Evolutionary conservation across 306 rosid genomes (phyloP), one percentile per base, ranked within the genome.

Genomic region (Pueraria montana): DNA sequence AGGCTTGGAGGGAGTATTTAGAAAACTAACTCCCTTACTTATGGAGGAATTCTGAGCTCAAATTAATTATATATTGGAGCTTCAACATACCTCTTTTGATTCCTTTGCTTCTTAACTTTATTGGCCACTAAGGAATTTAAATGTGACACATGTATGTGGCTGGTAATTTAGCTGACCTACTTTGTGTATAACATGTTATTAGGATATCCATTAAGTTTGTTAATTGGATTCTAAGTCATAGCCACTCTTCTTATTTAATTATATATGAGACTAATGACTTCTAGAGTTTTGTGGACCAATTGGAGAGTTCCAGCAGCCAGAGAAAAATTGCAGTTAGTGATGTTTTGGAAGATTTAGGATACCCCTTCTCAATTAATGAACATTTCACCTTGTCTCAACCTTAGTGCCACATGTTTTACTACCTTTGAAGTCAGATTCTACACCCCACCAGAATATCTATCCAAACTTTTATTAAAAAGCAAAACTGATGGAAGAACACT

Each of bases 161-260:
- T 78, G 9, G 5, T 74, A 56, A 78, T 82, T 72, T 21, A 21
- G 65, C 32, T 3, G 14, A 40, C 76, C 4, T 55, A 82, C 83
- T 74, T 74, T 65, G 74, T 36, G 53, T 73, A 63, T 48, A 59
- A 21, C 55, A 26, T 21, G 5, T 38, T 46, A 61, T 34, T 49
- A 50, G 65, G 48, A 78, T 4, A 34, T 82, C 75, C 77, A 43
- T 67, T 55, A 48, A 52, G 55, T 46, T 65, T 64, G 68, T 81
- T 20, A 21, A 56, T 20, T 84, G 85, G 89, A 78, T 68, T 63
- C 85, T 76, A 87, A 82, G 91, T 86, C 91, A 86, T 75, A 36
- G 34, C 10, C 81, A 43, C 38, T 66, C 56, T 68, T 68, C 52
- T 74, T 48, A 50, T 53, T 77, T 27, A 58, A 40, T 56, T 2